phyloP scores from a whole-genome alignment of 1,139 yeast genomes.

The Candida sojae region DNA sequence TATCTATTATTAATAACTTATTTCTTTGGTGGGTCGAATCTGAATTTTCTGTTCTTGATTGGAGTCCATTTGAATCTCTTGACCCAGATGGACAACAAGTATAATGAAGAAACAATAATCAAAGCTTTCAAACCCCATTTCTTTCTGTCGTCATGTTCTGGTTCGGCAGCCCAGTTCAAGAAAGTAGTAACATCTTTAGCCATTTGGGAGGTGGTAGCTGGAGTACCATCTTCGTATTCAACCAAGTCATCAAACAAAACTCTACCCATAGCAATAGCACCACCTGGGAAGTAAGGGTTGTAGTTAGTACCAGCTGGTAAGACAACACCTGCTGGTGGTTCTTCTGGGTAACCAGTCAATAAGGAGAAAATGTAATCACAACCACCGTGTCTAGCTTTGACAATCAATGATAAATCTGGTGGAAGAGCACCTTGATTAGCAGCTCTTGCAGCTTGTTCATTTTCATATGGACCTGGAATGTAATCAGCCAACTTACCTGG shows the following conservation, averaged over 20 bases:
- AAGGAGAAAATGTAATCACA: slow-evolving; percentile 92
- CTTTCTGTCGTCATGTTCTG: slow-evolving; percentile 98
- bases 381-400: slow-evolving; percentile 99
- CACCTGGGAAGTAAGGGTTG: slow-evolving; percentile 99
- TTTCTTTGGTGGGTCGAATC: slow-evolving; percentile 73
- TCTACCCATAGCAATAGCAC: slow-evolving; percentile 98
- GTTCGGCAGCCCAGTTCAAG: slow-evolving; percentile 98
- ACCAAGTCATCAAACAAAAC: slow-evolving; percentile 95
- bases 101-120: slow-evolving; percentile 75
- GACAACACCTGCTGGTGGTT: slow-evolving; percentile 95
- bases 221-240: slow-evolving; percentile 98
- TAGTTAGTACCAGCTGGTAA: slow-evolving; percentile 94
- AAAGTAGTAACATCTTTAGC: slow-evolving; percentile 96
- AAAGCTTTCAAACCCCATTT: slow-evolving; percentile 94
- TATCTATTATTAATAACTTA: slow-evolving; percentile 10
- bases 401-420: slow-evolving; percentile 95
- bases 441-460: slow-evolving; percentile 99
- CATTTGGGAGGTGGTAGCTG: slow-evolving; percentile 98
- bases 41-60: slow-evolving; percentile 92
- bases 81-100: slow-evolving; percentile 84
- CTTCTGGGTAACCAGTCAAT: slow-evolving; percentile 98
- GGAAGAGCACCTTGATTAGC: slow-evolving; percentile 99
- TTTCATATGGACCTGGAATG: slow-evolving; percentile 93
- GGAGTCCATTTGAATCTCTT: slow-evolving; percentile 99
- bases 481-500: slow-evolving; percentile 97